Evolutionary conservation across 768 basidiomycete species (phyloP).

Genomic region (Kwoniella mangroviensis): DNA sequence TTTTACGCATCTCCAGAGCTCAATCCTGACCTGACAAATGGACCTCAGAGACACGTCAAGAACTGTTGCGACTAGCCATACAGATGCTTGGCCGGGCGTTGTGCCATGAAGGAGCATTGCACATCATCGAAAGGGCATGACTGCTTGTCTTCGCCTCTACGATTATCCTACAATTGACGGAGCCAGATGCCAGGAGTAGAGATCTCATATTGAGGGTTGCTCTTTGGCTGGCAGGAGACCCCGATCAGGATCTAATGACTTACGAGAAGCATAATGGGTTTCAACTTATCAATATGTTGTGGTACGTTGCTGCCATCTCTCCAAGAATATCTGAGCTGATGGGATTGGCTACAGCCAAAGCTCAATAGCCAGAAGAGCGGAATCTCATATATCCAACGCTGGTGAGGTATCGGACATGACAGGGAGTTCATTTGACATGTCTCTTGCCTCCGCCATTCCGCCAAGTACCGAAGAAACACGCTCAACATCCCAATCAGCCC

Average conservation of each 20-base stretch:
- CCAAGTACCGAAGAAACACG: background rate
- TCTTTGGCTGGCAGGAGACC: slow-evolving; percentile 16
- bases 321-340: background rate
- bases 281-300: slow-evolving; percentile 24
- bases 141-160: slow-evolving; percentile 14
- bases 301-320: slow-evolving; percentile 4
- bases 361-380: background rate
- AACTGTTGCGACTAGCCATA: slow-evolving; percentile 3
- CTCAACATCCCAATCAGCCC: background rate
- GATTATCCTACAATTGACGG: slow-evolving; percentile 17
- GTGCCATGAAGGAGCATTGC: slow-evolving; percentile 18
- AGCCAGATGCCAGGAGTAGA: background rate
- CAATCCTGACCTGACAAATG: slow-evolving; percentile 6
- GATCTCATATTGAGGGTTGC: slow-evolving; percentile 17
- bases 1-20: slow-evolving; percentile 11
- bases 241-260: slow-evolving; percentile 14
- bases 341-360: background rate
- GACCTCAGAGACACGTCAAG: slow-evolving; percentile 1
- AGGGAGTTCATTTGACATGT: background rate
- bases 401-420: background rate
- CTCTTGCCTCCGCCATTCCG: background rate
- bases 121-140: slow-evolving; percentile 15
- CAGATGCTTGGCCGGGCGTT: slow-evolving; percentile 10
- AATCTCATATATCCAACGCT: background rate
- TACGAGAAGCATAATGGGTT: slow-evolving; percentile 19